These are phyloP conservation scores for Fragaria nilgerrensis DNA, from an alignment of 306 rosid genomes.

Conservation along the genomic window DNA sequence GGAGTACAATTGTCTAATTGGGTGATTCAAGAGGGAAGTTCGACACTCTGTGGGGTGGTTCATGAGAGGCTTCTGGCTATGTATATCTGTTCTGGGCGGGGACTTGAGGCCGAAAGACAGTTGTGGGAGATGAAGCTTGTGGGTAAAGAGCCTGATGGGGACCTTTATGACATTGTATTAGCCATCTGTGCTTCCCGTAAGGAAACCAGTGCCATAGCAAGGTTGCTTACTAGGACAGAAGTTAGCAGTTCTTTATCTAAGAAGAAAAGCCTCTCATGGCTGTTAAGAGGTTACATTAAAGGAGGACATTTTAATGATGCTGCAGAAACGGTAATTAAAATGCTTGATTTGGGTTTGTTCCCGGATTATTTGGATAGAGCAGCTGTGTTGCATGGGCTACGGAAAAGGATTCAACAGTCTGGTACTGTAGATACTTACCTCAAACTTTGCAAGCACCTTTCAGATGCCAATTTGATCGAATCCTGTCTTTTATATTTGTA, in stretches of 20 bases:
- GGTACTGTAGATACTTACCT: constrained; percentile 62
- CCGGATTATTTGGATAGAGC: constrained; percentile 83
- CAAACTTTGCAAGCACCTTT: constrained; percentile 75
- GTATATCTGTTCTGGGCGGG: constrained; percentile 89
- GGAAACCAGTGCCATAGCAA: constrained; percentile 53
- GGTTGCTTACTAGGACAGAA: constrained; percentile 73
- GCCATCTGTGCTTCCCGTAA: constrained; percentile 93
- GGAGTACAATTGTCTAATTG: constrained; percentile 73
- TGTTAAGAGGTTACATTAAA: constrained; percentile 84
- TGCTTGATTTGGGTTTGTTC: constrained; percentile 68
- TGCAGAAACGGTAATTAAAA: constrained; percentile 73
- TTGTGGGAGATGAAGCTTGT: constrained; percentile 93
- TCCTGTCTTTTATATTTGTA: constrained; percentile 80
- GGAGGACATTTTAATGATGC: constrained; percentile 89
- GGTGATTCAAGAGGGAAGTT: constrained; percentile 65
- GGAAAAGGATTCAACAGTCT: constrained; percentile 59
- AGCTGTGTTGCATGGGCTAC: constrained; percentile 80
- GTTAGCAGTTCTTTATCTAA: constrained; percentile 54
- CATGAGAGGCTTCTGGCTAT: constrained; percentile 97
- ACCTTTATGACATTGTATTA: constrained; percentile 82
- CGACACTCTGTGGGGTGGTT: constrained; percentile 57
- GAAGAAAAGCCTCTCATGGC: constrained; percentile 86
- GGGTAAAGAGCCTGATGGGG: constrained; percentile 84
- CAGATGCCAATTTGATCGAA: constrained; percentile 69
- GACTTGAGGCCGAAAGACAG: constrained; percentile 91